Evolutionary conservation across 352 stramenopile genomes (phyloP), one percentile per base, ranked within the genome.

Genomic region (Phytophthora colocasiae): DNA sequence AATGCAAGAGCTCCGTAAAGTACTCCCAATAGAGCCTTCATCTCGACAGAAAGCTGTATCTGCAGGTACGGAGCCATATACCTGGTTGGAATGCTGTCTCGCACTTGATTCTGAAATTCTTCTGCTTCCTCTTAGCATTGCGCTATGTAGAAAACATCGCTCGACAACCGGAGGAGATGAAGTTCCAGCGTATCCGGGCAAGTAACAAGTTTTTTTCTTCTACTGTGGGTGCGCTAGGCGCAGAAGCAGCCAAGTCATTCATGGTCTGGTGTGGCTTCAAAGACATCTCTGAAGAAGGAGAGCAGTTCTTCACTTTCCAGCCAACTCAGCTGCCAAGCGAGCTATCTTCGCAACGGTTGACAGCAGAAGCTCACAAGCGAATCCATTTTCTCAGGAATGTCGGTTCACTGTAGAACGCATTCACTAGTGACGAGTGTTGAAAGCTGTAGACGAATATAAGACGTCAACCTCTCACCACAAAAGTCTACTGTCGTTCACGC

Each of bases 81-180:
- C 52, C 4, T 45, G 39, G 38, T 43, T 17, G 17, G 12, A 49
- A n/a, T 54, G 12, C 27, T 50, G 10, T 10, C 9, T 43, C 29
- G 50, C 45, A 17, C 15, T 32, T 71, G 29, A 61, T 31, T 36
- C 31, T 36, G 11, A 12, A 14, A 36, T 63, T 27, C 19, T 53
- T 2, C 29, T 61, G 27, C 32, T 55, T 40, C 4, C 34, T 47
- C 39, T n/a, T 17, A 89, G 76, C 65, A 1, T 58, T 80, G n/a
- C 80, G 81, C 4, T 96, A 94, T 58, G 29, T 96, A 24, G 73
- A 75, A 10, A 94, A 94, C 60, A 81, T 96, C n/a, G 61, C 66
- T 0, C 53, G 49, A 10, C 69, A 87, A 8, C 84, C 85, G 6
- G 40, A 69, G 6, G 83, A 96, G 10, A 22, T 29, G 1, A 92